phyloP scores from a whole-genome alignment of 2,329 filamentous ascomycete genomes.

The Colletotrichum tofieldiae region DNA sequence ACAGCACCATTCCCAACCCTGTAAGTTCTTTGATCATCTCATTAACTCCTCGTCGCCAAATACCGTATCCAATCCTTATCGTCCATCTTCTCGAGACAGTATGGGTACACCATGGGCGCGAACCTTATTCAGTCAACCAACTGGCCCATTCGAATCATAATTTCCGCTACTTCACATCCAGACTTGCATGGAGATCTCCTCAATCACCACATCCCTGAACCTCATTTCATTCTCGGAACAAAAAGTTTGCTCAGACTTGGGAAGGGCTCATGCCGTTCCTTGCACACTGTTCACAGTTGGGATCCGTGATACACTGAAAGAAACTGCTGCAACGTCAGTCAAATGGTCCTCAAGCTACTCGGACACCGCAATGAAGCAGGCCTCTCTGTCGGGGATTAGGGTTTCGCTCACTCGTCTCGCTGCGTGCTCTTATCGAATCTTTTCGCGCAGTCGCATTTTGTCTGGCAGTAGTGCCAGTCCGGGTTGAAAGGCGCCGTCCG shows the following conservation, averaged over 20 bases:
- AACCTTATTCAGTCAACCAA: neutral
- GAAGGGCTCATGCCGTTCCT: conserved; percentile 24
- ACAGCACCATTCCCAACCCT: neutral
- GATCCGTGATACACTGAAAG: conserved; percentile 55
- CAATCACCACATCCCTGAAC: neutral
- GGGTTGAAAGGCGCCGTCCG: conserved; percentile 25
- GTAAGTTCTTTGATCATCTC: too few relatives aligned
- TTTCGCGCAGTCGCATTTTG: conserved; percentile 48
- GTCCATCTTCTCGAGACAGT: too few relatives aligned
- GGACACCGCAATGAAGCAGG: neutral
- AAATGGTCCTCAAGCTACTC: too few relatives aligned
- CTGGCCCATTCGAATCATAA: neutral
- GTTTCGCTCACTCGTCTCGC: conserved; percentile 42
- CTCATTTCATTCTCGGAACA: neutral
- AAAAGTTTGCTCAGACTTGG: neutral
- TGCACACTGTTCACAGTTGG: conserved; percentile 48
- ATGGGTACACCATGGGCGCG: neutral
- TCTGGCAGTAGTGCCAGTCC: conserved; percentile 23
- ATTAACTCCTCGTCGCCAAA: neutral
- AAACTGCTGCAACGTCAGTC: conserved; percentile 46
- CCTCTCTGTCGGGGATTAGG: neutral
- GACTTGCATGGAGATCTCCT: neutral
- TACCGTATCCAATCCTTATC: neutral
- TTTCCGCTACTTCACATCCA: too few relatives aligned
- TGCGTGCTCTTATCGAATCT: conserved; percentile 42